phyloP scores from a whole-genome alignment of 371 early-diverging fungal genomes.

The Funneliformis caledonium region DNA sequence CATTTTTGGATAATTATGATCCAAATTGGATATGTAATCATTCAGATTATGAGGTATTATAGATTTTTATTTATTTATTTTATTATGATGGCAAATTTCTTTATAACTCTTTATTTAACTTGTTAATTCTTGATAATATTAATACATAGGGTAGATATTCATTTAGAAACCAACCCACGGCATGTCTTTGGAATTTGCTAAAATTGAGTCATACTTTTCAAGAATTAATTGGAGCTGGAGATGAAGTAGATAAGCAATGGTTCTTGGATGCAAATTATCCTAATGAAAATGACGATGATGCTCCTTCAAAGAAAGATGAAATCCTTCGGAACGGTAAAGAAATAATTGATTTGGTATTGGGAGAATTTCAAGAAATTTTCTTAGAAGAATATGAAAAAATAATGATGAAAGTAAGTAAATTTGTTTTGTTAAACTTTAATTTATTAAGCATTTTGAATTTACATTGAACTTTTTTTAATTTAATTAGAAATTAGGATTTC shows the following conservation, averaged over 20 bases:
- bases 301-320: neutral
- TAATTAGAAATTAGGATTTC: constrained; percentile 36
- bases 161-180: constrained; percentile 81
- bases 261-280: constrained; percentile 2
- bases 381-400: constrained; percentile 51
- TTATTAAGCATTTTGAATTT: neutral
- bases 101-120: constrained; percentile 1
- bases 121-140: neutral
- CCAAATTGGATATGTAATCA: constrained; percentile 79
- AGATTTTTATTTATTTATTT: neutral
- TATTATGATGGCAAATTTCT: no score
- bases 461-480: neutral
- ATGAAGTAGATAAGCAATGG: neutral
- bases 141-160: constrained; percentile 66
- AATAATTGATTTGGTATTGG: constrained; percentile 54
- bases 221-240: constrained; percentile 65
- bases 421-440: neutral
- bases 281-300: constrained; percentile 23
- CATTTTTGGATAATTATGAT: constrained; percentile 84
- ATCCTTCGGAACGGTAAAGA: constrained; percentile 47
- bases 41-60: constrained; percentile 63
- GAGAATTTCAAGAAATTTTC: constrained; percentile 60
- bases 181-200: constrained; percentile 83
- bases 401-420: constrained; percentile 69
- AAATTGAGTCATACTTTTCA: constrained; percentile 73